phyloP scores from a whole-genome alignment of 2,329 filamentous ascomycete genomes.

The Hansfordia pulvinata region DNA sequence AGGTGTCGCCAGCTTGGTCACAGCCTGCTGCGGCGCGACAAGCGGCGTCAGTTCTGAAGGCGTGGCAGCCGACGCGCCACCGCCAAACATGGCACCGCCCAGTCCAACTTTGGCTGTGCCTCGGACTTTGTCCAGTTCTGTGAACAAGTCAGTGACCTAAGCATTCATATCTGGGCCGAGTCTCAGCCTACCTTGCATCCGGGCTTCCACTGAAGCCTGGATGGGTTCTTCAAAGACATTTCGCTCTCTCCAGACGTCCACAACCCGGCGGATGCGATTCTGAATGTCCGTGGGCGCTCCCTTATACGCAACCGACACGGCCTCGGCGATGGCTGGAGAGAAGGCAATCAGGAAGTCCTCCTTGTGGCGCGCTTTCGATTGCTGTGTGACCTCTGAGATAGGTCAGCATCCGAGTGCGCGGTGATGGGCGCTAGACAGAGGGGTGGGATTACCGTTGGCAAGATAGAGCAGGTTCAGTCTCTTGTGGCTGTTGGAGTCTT shows the following conservation, averaged over 20 bases:
- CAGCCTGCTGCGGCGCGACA: slow-evolving; percentile 57
- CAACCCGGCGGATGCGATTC: slow-evolving; percentile 71
- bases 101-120: slow-evolving; percentile 37
- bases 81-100: slow-evolving; percentile 55
- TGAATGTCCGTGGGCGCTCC: slow-evolving; percentile 78
- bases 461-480: slow-evolving; percentile 87
- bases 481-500: slow-evolving; percentile 75
- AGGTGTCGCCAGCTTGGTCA: slow-evolving; percentile 59
- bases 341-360: slow-evolving; percentile 89
- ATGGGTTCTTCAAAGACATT: slow-evolving; percentile 72
- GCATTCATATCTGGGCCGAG: neutral
- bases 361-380: slow-evolving; percentile 85
- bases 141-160: slow-evolving; percentile 4
- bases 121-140: slow-evolving; percentile 50
- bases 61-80: slow-evolving; percentile 36
- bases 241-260: slow-evolving; percentile 88
- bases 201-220: slow-evolving; percentile 65
- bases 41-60: slow-evolving; percentile 68
- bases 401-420: neutral
- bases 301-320: slow-evolving; percentile 81
- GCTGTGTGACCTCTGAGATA: slow-evolving; percentile 74
- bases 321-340: slow-evolving; percentile 82
- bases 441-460: slow-evolving; percentile 60
- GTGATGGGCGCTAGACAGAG: neutral
- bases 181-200: slow-evolving; percentile 54